These are phyloP conservation scores for Deakozyma indianensis DNA, from an alignment of 805 yeast species.

Conservation along the genomic window DNA sequence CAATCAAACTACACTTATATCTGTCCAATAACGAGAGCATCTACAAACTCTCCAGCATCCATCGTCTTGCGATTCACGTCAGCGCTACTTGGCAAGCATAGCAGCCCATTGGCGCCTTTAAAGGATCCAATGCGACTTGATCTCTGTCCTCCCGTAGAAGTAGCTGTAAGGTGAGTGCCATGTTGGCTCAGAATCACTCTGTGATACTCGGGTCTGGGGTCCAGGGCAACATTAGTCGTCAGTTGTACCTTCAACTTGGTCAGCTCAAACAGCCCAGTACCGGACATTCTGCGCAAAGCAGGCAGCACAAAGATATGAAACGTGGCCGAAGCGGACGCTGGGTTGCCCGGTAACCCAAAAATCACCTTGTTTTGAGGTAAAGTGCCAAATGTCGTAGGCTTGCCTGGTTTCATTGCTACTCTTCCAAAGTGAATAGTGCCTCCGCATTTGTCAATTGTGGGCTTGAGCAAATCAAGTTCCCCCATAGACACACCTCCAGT, in stretches of 20 bases:
- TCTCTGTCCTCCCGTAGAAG: constrained; percentile 36
- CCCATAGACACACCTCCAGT: constrained; percentile 53
- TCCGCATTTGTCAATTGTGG: constrained; percentile 29
- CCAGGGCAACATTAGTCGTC: constrained; percentile 23
- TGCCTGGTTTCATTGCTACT: constrained; percentile 47
- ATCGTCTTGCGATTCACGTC: background rate
- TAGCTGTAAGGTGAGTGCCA: constrained; percentile 22
- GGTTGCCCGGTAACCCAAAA: constrained; percentile 43
- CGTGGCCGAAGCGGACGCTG: constrained; percentile 39
- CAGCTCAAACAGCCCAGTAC: constrained; percentile 13
- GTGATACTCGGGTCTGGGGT: constrained; percentile 39
- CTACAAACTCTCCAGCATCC: background rate
- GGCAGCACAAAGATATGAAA: constrained; percentile 34
- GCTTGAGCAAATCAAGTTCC: constrained; percentile 36
- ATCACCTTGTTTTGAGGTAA: constrained; percentile 20
- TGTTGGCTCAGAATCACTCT: constrained; percentile 25
- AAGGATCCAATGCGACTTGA: constrained; percentile 35
- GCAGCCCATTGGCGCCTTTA: constrained; percentile 32
- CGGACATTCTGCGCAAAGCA: constrained; percentile 26
- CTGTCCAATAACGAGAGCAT: background rate
- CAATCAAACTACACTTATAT: background rate
- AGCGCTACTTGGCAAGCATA: constrained; percentile 25
- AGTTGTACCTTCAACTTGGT: constrained; percentile 26
- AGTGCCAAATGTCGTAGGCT: constrained; percentile 44
- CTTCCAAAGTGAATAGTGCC: constrained; percentile 40